Conservation (phyloP, 768 basidiomycete species). For the Suillus subluteus region DNA sequence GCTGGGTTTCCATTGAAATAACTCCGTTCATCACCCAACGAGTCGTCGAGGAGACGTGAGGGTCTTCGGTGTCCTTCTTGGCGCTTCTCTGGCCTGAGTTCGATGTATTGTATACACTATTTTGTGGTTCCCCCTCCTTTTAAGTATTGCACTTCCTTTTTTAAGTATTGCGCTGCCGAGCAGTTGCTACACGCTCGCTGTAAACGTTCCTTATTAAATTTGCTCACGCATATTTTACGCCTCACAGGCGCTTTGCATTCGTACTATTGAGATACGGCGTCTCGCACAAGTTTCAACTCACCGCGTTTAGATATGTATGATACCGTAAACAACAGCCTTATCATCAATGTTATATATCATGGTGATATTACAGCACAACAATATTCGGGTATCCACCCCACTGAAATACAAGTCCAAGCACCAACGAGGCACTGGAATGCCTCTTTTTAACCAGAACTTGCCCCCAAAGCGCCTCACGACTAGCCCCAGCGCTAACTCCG, state of each 20-base stretch:
- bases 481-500: neutral
- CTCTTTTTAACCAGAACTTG: neutral
- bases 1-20: conserved; percentile 36
- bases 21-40: conserved; percentile 27
- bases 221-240: neutral
- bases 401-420: conserved; percentile 2
- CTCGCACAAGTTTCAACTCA: neutral
- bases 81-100: neutral
- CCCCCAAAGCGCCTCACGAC: neutral
- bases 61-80: neutral
- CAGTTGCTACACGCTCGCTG: conserved; percentile 3
- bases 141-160: neutral
- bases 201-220: neutral
- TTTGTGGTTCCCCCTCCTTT: neutral
- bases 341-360: neutral
- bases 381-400: neutral
- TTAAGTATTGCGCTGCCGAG: neutral
- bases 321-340: neutral
- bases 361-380: conserved; percentile 7
- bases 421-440: neutral
- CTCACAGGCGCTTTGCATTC: neutral
- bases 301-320: neutral
- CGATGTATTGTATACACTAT: neutral
- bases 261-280: neutral
- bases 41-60: conserved; percentile 5